These are phyloP conservation scores for Fusarium torulosum DNA, from an alignment of 2,329 filamentous ascomycete genomes.

Conservation along the genomic window DNA sequence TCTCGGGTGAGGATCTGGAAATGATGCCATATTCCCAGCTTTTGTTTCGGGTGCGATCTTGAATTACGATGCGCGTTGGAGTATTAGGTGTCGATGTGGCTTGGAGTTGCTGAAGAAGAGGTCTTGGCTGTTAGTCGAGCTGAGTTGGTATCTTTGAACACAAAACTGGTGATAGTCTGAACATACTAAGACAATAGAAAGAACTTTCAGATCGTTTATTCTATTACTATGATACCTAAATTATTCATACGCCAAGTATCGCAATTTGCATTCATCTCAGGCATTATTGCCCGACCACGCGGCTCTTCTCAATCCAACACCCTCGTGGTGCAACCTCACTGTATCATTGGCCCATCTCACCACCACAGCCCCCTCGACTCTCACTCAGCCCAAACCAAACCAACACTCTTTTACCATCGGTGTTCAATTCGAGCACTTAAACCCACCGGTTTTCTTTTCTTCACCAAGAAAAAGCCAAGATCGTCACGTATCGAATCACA, in stretches of 20 bases:
- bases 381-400: not conserved
- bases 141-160: too few relatives aligned
- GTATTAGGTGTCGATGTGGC: not conserved
- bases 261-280: not conserved
- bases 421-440: conserved; percentile 2
- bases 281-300: conserved; percentile 9
- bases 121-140: too few relatives aligned
- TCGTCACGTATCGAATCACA: conserved; percentile 43
- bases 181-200: not conserved
- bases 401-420: conserved; percentile 1
- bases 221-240: too few relatives aligned
- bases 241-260: too few relatives aligned
- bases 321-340: conserved; percentile 40
- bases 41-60: not conserved
- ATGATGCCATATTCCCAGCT: conserved; percentile 3
- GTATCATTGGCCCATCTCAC: conserved; percentile 37
- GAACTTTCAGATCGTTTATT: too few relatives aligned
- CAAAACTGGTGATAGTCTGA: too few relatives aligned
- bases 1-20: conserved; percentile 10
- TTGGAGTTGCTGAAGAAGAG: too few relatives aligned
- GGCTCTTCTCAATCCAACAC: conserved; percentile 11
- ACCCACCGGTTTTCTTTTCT: conserved; percentile 8
- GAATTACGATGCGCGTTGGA: too few relatives aligned
- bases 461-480: conserved; percentile 11
- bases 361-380: conserved; percentile 15